Conservation (phyloP, 108 stramenopile genomes). For the Cyclotella choctawhatcheeana region DNA sequence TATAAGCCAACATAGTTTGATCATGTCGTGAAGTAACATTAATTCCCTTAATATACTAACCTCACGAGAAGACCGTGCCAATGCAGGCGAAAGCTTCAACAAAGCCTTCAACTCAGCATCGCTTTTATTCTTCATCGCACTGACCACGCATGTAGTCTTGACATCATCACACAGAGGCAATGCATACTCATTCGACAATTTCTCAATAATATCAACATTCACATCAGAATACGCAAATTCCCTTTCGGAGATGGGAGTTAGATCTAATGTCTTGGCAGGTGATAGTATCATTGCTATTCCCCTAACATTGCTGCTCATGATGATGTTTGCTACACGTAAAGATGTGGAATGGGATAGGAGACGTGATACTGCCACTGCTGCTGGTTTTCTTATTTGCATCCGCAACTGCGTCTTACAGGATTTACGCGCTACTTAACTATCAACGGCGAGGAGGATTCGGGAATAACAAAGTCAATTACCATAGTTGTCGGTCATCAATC, state of each 20-base stretch:
- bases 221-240: slow-evolving; percentile 5
- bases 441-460: no score
- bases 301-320: background rate
- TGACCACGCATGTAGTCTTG: slow-evolving; percentile 34
- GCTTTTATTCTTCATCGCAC: slow-evolving; percentile 50
- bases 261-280: slow-evolving; percentile 24
- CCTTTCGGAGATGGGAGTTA: slow-evolving; percentile 7
- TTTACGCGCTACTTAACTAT: no score
- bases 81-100: slow-evolving; percentile 52
- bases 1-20: no score
- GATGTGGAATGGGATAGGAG: background rate
- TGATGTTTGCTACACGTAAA: background rate
- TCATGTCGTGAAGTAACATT: no score
- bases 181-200: slow-evolving; percentile 4
- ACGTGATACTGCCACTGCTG: slow-evolving; percentile 2
- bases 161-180: background rate
- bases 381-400: background rate
- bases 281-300: slow-evolving; percentile 19
- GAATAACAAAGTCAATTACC: no score
- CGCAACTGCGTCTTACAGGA: no score
- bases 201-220: background rate
- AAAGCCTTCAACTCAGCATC: slow-evolving; percentile 53
- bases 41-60: no score
- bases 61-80: slow-evolving; percentile 46
- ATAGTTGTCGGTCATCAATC: no score